phyloP scores from a whole-genome alignment of 2,329 filamentous ascomycete genomes.

The Pyricularia pennisetigena region DNA sequence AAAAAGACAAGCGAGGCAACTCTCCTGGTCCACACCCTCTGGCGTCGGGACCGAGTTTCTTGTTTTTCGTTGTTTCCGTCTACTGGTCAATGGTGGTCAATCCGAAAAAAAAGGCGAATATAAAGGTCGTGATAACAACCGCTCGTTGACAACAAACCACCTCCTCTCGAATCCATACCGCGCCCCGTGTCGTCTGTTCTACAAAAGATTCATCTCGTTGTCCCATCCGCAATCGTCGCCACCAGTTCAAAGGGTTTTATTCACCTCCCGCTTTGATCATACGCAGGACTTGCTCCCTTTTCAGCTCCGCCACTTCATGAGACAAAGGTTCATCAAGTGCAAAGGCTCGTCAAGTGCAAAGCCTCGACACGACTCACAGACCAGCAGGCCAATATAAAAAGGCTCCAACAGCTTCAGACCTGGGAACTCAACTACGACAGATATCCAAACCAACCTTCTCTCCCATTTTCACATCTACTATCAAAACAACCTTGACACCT shows the following conservation, averaged over 20 bases:
- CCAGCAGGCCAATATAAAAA: too few relatives aligned
- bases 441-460: too few relatives aligned
- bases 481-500: too few relatives aligned
- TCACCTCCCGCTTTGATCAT: neutral
- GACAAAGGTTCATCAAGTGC: neutral
- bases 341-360: too few relatives aligned
- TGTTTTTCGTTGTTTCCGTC: neutral
- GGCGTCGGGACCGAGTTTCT: neutral
- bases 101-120: neutral
- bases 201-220: neutral
- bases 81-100: neutral
- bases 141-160: neutral
- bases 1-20: neutral
- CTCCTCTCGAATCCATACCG: neutral
- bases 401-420: too few relatives aligned
- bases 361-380: too few relatives aligned
- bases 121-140: neutral
- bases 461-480: too few relatives aligned
- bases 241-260: neutral
- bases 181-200: neutral
- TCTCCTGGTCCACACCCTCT: neutral
- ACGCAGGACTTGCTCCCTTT: neutral
- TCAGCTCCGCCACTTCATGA: neutral
- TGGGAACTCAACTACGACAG: too few relatives aligned
- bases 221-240: neutral